Conservation (phyloP, 306 rosid genomes). For the Vigna nakashimae region DNA sequence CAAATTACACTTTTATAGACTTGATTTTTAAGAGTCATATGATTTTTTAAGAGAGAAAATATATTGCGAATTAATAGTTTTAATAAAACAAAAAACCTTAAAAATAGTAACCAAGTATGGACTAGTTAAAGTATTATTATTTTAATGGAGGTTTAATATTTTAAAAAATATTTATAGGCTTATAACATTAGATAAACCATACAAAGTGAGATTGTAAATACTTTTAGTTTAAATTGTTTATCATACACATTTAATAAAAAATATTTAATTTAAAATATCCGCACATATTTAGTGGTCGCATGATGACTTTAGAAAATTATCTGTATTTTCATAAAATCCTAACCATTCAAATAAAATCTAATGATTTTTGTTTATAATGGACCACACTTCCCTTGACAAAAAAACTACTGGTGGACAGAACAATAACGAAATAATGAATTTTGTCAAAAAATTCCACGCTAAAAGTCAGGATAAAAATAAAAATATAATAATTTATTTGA, state of each 20-base stretch:
- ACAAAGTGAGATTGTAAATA: background rate
- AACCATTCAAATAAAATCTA: background rate
- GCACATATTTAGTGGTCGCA: background rate
- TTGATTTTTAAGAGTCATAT: too few relatives aligned
- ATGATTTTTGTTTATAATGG: background rate
- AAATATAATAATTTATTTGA: background rate
- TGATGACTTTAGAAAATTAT: background rate
- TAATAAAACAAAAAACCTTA: background rate
- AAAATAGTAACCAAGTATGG: background rate
- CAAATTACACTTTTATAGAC: too few relatives aligned
- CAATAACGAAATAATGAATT: background rate
- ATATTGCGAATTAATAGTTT: too few relatives aligned
- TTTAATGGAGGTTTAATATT: background rate
- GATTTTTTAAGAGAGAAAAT: background rate
- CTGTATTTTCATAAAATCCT: background rate
- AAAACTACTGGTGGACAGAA: background rate
- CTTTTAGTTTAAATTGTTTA: background rate
- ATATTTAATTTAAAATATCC: background rate
- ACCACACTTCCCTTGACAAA: background rate
- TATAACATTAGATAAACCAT: background rate
- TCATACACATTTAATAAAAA: background rate
- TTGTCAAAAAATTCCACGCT: background rate
- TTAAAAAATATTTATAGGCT: background rate
- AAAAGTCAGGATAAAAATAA: too few relatives aligned
- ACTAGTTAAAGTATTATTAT: background rate